These are phyloP conservation scores for Yarrowia galli DNA, from an alignment of 1,139 yeast species.

Conservation along the genomic window DNA sequence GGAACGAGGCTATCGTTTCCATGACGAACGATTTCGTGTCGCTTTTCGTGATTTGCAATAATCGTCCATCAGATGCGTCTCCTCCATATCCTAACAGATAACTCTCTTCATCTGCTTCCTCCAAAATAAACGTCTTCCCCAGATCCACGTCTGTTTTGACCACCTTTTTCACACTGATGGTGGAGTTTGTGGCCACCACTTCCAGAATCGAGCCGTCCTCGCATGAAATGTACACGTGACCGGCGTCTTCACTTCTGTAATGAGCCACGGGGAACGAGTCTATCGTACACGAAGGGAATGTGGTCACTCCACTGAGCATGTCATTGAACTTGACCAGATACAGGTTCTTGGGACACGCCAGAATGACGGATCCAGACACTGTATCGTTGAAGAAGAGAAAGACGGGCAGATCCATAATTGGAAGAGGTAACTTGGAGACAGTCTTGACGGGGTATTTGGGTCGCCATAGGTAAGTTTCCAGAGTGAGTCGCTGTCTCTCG, in stretches of 20 bases:
- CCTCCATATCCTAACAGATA: conserved; percentile 35
- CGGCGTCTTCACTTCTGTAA: conserved; percentile 17
- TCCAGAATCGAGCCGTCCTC: conserved; percentile 24
- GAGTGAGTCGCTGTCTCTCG: conserved; percentile 8
- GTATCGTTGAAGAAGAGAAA: conserved; percentile 24
- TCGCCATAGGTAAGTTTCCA: conserved; percentile 20
- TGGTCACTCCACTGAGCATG: conserved; percentile 27
- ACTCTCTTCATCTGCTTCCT: conserved; percentile 30
- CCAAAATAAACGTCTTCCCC: conserved; percentile 16
- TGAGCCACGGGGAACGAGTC: conserved; percentile 22
- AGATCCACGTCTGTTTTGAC: conserved; percentile 16
- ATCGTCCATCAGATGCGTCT: conserved; percentile 23
- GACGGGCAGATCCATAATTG: conserved; percentile 32
- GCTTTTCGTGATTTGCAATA: conserved; percentile 4
- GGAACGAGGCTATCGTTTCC: conserved; percentile 19
- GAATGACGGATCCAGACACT: conserved; percentile 29
- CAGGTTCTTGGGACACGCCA: conserved; percentile 17
- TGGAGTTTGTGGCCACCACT: conserved; percentile 12
- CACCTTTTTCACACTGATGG: conserved; percentile 1
- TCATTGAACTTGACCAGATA: conserved; percentile 30
- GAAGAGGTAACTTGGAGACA: conserved; percentile 15
- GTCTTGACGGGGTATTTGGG: conserved; percentile 24
- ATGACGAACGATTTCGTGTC: conserved; percentile 1
- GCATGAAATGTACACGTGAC: conserved; percentile 15
- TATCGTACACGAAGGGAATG: conserved; percentile 7